Percentiles rank a stretch among this genome's conserved stretches.
phyloP scores from a whole-genome alignment of 2,329 filamentous ascomycete species.

The Colletotrichum tabaci region DNA sequence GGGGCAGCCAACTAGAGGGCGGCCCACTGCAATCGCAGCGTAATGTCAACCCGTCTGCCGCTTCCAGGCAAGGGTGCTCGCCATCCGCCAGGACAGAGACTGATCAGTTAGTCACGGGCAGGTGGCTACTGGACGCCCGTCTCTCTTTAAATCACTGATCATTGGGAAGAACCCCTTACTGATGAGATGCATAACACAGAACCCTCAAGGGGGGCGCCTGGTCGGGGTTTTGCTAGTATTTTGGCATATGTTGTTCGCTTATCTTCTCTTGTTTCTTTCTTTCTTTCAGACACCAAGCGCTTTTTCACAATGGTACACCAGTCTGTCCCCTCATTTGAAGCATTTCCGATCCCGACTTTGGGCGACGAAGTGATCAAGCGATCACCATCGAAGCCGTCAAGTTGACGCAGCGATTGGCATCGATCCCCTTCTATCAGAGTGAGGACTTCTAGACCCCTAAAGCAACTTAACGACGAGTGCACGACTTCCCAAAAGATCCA shows the following conservation, averaged over 20 bases:
- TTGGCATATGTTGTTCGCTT: no score
- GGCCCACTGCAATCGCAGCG: conserved; percentile 23
- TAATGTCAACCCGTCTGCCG: conserved; percentile 32
- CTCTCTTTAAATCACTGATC: background rate
- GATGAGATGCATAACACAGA: background rate
- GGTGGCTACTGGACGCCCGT: conserved; percentile 9
- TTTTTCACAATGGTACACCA: background rate
- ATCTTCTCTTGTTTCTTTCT: background rate
- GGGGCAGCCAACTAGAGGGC: conserved; percentile 21
- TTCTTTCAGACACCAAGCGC: background rate
- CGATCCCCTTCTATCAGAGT: conserved; percentile 13
- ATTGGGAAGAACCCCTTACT: background rate
- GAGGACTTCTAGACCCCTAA: conserved; percentile 1
- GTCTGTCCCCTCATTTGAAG: background rate
- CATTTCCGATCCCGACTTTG: conserved; percentile 7
- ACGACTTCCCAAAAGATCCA: background rate
- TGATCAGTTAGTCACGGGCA: conserved; percentile 11
- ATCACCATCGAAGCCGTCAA: conserved; percentile 10
- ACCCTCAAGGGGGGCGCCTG: background rate
- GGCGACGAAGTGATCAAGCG: conserved; percentile 24
- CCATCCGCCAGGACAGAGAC: conserved; percentile 21
- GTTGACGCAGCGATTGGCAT: conserved; percentile 23
- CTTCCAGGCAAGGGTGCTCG: conserved; percentile 16
- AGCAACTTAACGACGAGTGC: conserved; percentile 10
- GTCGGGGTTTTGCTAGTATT: background rate